Evolutionary conservation across 2,329 filamentous ascomycete genomes (phyloP), one percentile per base, ranked within the genome.

Genomic region (Trichoderma pleuroti): DNA sequence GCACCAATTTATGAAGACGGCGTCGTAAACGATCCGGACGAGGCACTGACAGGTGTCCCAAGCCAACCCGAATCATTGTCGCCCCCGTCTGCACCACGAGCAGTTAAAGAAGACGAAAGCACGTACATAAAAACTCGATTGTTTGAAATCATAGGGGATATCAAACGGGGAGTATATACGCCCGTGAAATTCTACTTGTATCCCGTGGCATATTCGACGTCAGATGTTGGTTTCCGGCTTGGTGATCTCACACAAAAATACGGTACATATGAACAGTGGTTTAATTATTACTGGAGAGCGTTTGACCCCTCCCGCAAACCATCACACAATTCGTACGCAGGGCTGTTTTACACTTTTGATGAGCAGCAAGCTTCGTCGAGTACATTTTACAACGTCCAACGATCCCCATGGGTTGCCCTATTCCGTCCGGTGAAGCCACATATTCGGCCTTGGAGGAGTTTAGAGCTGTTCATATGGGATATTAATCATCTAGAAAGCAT

Each of bases 401-500:
- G 83, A 11, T 82, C 84, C 57, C 85, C 87, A 0, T 90, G 87
- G 86, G 72, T 88, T 39, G 85, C 79, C 0, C 74, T 86, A 16
- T 82, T 83, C 70, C 82, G 87, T 12, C 82, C 84, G 0, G 74
- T 78, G 5, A 77, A 84, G n/a, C 77, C 81, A 1, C 80, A 84
- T 69, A 16, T 10, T 1, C 76, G 68, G 26, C 73, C 76, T 1
- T 83, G 79, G 75, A 73, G 2, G 0, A 64, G 67, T 2, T 80
- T 81, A 3, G 86, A 89, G 73, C 74, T 90, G 14, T 78, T 89
- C 7, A 86, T 90, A 49, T 88, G 86, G 86, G 87, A 89, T 72
- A 70, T 79, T 2, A 73, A 76, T 1, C 78, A 80, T 9, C 73
- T 71, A 1, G 73, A 76, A 1, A 78, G 75, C 30, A 76, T 78